Base-by-base conservation (phyloP, 352 stramenopile species). In the Phytophthora fragariaefolia region DNA sequence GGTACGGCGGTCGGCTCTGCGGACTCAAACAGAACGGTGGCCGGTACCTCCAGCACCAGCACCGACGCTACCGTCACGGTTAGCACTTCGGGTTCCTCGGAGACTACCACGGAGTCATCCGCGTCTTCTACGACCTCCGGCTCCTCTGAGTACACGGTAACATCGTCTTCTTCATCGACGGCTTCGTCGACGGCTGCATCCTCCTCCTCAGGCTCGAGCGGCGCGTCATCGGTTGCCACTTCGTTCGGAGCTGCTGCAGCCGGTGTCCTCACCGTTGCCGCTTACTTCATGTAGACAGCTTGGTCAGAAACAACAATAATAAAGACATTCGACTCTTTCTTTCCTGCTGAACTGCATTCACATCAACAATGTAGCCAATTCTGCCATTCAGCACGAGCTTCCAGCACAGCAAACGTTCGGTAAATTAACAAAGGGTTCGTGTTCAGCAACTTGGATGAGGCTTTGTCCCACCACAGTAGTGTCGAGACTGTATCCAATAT, bases 1-100 rank as follows among this genome's bases (percentile, higher is more conserved):
- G 30, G 67, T 42, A 46, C 49, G 30, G 76, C 66, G n/a, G 58
- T 91, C 15, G 82, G 78, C 4, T 77, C 87, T n/a, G 42, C 49
- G 32, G 67, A 66, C 22, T 55, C 70, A 3, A 42, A 42, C 15
- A 71, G 61, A 23, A 47, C 63, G 23, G 55, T 38, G 15, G 36
- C 68, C 58, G 62, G 54, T 8, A 71, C 48, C 43, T 58, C 58
- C 23, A 55, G 63, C 24, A 60, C 30, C 17, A 46, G 57, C 58
- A 38, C 24, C 2, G 66, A 73, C n/a, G 58, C 55, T 32, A 68
- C 69, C 20, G 45, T 66, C 47, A 48, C 60, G 34, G 13, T 17
- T 45, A 69, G 66, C 26, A 53, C 53, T 5, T 63, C 56, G 4
- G 53, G 26, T 13, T 64, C 54, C 26, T 26, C 71, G 13, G 65